These are phyloP conservation scores for Tuber aestivum DNA, from an alignment of 495 filamentous ascomycete genomes.

Conservation along the genomic window DNA sequence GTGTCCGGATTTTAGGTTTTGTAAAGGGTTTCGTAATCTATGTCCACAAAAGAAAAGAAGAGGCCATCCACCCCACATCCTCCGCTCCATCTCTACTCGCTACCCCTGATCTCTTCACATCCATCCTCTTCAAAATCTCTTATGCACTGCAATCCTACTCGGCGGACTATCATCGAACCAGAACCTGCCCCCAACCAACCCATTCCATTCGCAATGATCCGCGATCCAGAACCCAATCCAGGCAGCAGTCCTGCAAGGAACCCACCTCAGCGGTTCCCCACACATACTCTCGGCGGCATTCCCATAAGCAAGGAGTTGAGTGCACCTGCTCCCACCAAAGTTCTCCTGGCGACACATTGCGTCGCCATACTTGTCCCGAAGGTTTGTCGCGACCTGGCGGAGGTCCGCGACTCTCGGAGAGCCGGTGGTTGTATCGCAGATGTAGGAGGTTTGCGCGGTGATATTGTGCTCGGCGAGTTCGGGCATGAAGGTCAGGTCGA, in stretches of 20 bases:
- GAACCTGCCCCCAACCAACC: not conserved
- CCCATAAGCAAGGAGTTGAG: not conserved
- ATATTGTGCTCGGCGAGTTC: not conserved
- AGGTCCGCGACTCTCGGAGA: not conserved
- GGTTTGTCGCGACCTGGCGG: not conserved
- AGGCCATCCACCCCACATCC: not conserved
- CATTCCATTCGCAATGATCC: not conserved
- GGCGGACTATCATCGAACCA: not conserved
- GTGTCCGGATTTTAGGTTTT: too few relatives aligned
- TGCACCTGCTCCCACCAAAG: not conserved
- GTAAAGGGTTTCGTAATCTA: not conserved
- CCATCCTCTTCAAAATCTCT: not conserved
- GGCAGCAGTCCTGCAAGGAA: not conserved
- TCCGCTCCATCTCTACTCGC: not conserved
- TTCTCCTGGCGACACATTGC: not conserved
- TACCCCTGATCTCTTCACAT: too few relatives aligned
- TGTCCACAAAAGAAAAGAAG: not conserved
- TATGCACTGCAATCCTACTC: not conserved
- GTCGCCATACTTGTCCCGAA: not conserved
- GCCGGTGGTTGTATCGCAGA: not conserved
- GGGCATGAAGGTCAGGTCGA: not conserved
- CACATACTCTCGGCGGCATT: not conserved
- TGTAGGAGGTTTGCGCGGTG: not conserved
- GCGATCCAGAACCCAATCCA: not conserved
- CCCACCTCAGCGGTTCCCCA: not conserved